Percentiles rank a stretch among this genome's conserved stretches.
Evolutionary conservation across 441 rosid genomes (phyloP).

Genomic region (Omphalea diandra): DNA sequence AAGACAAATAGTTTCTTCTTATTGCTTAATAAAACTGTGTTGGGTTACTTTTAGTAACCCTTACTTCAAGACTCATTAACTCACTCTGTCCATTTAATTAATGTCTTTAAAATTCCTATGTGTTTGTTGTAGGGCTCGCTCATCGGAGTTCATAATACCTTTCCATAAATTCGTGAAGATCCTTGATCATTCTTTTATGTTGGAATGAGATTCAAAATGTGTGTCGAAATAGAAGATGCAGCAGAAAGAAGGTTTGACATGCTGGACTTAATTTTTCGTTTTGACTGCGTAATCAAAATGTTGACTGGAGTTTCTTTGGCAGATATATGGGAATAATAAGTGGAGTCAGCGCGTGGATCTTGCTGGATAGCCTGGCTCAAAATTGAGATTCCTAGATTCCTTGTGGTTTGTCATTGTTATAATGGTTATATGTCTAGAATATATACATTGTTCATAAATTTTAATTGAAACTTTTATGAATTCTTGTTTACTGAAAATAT

Average conservation of each 20-base stretch:
- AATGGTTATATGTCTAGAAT: too few species aligned
- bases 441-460: too few species aligned
- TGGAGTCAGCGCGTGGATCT: conserved; percentile 77
- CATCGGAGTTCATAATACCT: conserved; percentile 79
- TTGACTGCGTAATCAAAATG: background rate
- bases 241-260: conserved; percentile 74
- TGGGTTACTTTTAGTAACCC: background rate
- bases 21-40: too few species aligned
- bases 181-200: conserved; percentile 56
- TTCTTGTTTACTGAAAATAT: background rate
- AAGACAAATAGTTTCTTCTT: too few species aligned
- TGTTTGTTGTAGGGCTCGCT: conserved; percentile 49
- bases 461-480: background rate
- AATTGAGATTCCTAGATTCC: conserved; percentile 97
- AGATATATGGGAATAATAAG: conserved; percentile 77
- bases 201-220: conserved; percentile 89
- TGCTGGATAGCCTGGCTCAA: conserved; percentile 84
- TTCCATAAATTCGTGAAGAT: conserved; percentile 68
- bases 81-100: background rate
- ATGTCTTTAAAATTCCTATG: background rate
- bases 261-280: conserved; percentile 13
- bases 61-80: background rate
- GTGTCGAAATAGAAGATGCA: conserved; percentile 82
- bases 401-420: conserved; percentile 48
- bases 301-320: conserved; percentile 26